Percentiles rank a stretch among this genome's conserved stretches.
Evolutionary conservation across 306 rosid species (phyloP).

Genomic region (Carpinus viminea): DNA sequence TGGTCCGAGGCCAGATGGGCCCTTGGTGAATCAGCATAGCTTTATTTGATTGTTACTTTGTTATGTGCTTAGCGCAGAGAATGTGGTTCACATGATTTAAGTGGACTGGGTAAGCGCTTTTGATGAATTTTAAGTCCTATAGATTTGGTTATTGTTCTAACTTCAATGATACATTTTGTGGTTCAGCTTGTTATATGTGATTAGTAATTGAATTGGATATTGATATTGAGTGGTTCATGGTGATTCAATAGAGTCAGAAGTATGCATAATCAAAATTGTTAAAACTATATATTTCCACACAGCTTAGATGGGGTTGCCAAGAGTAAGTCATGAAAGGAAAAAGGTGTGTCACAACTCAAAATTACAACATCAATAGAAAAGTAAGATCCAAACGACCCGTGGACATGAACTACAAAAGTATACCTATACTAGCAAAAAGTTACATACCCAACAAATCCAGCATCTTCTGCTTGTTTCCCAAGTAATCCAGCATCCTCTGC

Average conservation of each 20-base stretch:
- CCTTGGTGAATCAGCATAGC: too few species aligned
- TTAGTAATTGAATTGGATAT: not conserved
- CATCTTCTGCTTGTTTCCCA: not conserved
- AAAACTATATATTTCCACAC: not conserved
- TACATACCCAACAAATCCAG: not conserved
- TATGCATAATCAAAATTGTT: not conserved
- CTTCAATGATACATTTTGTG: not conserved
- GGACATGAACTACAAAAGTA: not conserved
- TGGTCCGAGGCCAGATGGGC: too few species aligned
- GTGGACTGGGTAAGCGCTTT: not conserved
- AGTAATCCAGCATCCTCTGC: not conserved
- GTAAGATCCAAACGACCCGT: not conserved
- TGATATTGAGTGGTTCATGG: not conserved
- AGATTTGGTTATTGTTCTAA: too few species aligned
- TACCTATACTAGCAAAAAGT: not conserved
- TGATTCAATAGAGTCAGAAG: not conserved
- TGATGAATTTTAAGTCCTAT: not conserved
- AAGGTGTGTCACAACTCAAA: not conserved
- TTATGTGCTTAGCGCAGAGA: too few species aligned
- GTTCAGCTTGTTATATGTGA: not conserved
- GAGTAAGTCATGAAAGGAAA: not conserved
- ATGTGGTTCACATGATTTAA: too few species aligned
- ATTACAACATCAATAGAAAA: not conserved
- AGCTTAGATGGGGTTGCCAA: not conserved
- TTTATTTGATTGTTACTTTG: too few species aligned